Conservation (phyloP, 1,284 basidiomycete species). For the Tetrapyrgos nigripes region DNA sequence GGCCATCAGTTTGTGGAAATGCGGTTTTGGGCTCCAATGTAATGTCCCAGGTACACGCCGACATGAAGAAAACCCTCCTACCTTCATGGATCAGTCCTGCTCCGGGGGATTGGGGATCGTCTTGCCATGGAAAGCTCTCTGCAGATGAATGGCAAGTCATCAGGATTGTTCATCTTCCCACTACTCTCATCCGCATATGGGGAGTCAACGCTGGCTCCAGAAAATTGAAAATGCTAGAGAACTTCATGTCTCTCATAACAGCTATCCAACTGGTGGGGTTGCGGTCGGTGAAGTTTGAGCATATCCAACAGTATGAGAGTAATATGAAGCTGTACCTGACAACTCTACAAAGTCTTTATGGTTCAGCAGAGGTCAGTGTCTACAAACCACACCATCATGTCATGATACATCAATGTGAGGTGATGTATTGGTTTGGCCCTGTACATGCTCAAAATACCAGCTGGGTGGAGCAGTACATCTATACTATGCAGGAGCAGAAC, state of each 20-base stretch:
- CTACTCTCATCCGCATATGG: conserved; percentile 40
- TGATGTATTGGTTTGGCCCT: background rate
- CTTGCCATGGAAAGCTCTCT: conserved; percentile 30
- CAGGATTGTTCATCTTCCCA: conserved; percentile 32
- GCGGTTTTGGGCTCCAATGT: conserved; percentile 26
- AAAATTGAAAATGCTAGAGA: conserved; percentile 29
- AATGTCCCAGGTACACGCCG: conserved; percentile 22
- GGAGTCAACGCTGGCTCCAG: background rate
- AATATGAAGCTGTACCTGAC: background rate
- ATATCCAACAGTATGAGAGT: background rate
- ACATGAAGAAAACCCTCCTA: conserved; percentile 27
- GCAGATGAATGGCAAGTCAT: conserved; percentile 39
- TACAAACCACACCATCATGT: background rate
- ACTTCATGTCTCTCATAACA: conserved; percentile 37
- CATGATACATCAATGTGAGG: background rate
- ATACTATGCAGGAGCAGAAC: background rate
- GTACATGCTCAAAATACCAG: background rate
- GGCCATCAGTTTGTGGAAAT: background rate
- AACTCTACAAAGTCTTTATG: background rate
- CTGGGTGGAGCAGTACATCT: background rate
- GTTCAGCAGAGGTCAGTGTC: background rate
- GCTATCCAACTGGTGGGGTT: conserved; percentile 22
- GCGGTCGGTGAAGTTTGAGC: background rate
- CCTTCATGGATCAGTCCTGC: conserved; percentile 33
- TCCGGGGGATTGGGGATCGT: conserved; percentile 33